Evolutionary conservation across 139 green algal species (phyloP).

Genomic region (Pleodorina starrii): DNA sequence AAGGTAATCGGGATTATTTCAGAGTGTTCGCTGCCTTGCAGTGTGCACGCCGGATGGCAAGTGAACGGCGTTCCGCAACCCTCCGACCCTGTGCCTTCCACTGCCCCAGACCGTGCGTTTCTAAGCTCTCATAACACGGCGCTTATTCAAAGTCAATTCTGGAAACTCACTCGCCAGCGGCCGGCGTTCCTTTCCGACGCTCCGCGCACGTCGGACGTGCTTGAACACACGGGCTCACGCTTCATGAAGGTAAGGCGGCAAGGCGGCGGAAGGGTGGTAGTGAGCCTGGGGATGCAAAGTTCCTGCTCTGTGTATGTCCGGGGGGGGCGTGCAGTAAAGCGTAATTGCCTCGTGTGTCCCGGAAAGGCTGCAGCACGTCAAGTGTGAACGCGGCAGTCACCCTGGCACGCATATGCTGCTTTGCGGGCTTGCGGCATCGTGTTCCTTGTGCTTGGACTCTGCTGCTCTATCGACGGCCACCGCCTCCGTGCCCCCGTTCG

Average conservation of each 20-base stretch:
- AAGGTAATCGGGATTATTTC: neutral
- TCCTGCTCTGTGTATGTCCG: too few relatives aligned
- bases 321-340: too few relatives aligned
- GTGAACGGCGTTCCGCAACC: neutral
- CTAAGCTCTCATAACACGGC: neutral
- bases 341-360: too few relatives aligned
- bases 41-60: neutral
- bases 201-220: constrained; percentile 11
- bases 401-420: too few relatives aligned
- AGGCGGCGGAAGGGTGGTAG: too few relatives aligned
- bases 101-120: neutral
- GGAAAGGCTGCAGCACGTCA: too few relatives aligned
- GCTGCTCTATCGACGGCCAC: too few relatives aligned
- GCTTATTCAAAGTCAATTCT: neutral
- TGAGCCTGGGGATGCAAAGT: too few relatives aligned
- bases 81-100: neutral
- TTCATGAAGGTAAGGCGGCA: constrained; percentile 27
- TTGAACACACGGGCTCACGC: neutral
- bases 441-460: too few relatives aligned
- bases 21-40: neutral
- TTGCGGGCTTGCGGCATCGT: too few relatives aligned
- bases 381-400: too few relatives aligned
- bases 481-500: too few relatives aligned
- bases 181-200: constrained; percentile 39
- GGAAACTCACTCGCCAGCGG: neutral